These are phyloP conservation scores for Microbotryum scabiosae DNA, from an alignment of 1,284 basidiomycete genomes.

Conservation along the genomic window DNA sequence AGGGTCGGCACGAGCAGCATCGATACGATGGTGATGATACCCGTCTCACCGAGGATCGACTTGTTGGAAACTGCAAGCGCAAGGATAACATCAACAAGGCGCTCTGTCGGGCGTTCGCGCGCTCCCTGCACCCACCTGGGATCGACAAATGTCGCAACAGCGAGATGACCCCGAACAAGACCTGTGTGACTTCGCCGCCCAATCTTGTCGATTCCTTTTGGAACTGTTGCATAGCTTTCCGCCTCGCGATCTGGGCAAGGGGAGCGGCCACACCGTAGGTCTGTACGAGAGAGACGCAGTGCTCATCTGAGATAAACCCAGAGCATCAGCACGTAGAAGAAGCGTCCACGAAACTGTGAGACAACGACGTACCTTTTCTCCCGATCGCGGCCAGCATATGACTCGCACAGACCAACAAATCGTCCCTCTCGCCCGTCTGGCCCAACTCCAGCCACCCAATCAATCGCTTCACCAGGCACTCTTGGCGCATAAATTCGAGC, in stretches of 20 bases:
- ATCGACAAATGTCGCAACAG: slow-evolving; percentile 78
- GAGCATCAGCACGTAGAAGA: background rate
- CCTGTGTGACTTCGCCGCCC: slow-evolving; percentile 30
- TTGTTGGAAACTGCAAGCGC: slow-evolving; percentile 46
- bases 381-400: slow-evolving; percentile 73
- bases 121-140: slow-evolving; percentile 37
- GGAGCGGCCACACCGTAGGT: slow-evolving; percentile 22
- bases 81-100: no score
- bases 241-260: slow-evolving; percentile 16
- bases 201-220: slow-evolving; percentile 5
- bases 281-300: slow-evolving; percentile 52
- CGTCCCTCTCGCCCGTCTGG: slow-evolving; percentile 49
- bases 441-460: slow-evolving; percentile 60
- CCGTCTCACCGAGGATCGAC: slow-evolving; percentile 53
- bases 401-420: slow-evolving; percentile 70
- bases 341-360: background rate
- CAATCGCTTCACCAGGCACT: slow-evolving; percentile 65
- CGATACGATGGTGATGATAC: slow-evolving; percentile 55
- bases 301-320: slow-evolving; percentile 48
- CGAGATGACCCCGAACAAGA: slow-evolving; percentile 48
- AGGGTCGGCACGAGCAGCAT: slow-evolving; percentile 55
- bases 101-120: no score
- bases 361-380: slow-evolving; percentile 40
- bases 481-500: slow-evolving; percentile 50
- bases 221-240: slow-evolving; percentile 1